A percentile compares a stretch with the other conserved stretches of the same genome.
Conservation (phyloP, 306 rosid genomes). For the Clitoria ternatea region DNA sequence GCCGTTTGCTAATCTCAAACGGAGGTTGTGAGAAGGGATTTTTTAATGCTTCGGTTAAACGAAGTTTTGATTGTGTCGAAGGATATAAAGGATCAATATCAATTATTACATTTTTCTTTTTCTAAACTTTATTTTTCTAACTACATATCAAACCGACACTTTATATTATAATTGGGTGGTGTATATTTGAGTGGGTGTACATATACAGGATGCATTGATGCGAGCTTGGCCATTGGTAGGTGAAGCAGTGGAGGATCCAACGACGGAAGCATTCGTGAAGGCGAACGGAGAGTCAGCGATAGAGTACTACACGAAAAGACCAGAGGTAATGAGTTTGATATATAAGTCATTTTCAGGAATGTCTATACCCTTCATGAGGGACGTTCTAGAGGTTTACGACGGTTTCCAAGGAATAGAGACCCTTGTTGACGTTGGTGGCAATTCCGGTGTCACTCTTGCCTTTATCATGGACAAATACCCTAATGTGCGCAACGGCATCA, state of each 20-base stretch:
- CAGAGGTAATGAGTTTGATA: slow-evolving; percentile 49
- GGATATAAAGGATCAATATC: too few relatives aligned
- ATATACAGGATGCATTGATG: slow-evolving; percentile 55
- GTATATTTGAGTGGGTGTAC: too few relatives aligned
- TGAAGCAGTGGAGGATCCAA: slow-evolving; percentile 66
- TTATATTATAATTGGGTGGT: too few relatives aligned
- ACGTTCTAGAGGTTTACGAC: slow-evolving; percentile 49
- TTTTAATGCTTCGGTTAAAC: too few relatives aligned
- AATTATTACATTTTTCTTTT: too few relatives aligned
- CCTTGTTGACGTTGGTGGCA: slow-evolving; percentile 80
- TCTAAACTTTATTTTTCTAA: too few relatives aligned
- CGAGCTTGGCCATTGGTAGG: slow-evolving; percentile 67
- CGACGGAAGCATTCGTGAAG: slow-evolving; percentile 56
- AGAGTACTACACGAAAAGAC: slow-evolving; percentile 47
- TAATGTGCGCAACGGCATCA: slow-evolving; percentile 43
- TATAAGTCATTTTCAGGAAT: slow-evolving; percentile 49
- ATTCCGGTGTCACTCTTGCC: slow-evolving; percentile 56
- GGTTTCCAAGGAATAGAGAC: slow-evolving; percentile 54
- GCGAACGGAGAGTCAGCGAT: slow-evolving; percentile 52
- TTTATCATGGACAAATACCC: slow-evolving; percentile 58
- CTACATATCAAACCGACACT: too few relatives aligned
- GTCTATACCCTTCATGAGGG: slow-evolving; percentile 58
- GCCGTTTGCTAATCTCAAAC: too few relatives aligned
- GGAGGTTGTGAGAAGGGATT: too few relatives aligned
- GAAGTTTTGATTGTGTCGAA: too few relatives aligned